Conservation (phyloP, 169 alveolate genomes). For the Eimeria tenella region DNA sequence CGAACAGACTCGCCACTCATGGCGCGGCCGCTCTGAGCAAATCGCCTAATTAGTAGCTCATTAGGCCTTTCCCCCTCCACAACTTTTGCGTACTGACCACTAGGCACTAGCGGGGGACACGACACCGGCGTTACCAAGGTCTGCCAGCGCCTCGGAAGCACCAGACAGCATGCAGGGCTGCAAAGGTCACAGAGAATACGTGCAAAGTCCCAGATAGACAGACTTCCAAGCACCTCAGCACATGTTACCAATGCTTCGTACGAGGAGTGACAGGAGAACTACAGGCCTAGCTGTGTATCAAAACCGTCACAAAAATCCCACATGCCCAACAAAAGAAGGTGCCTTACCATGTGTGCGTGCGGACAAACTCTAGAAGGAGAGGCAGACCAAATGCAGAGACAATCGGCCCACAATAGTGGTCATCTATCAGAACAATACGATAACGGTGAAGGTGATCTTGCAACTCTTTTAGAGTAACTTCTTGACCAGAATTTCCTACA, state of each 20-base stretch:
- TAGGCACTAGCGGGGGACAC: constrained; percentile 35
- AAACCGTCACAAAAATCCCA: background rate
- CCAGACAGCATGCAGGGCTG: constrained; percentile 63
- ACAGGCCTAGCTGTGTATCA: too few species aligned
- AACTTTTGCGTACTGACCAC: background rate
- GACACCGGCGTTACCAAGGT: constrained; percentile 42
- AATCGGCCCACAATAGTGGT: constrained; percentile 62
- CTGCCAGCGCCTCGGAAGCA: constrained; percentile 71
- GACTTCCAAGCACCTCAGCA: too few species aligned
- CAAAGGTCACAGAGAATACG: background rate
- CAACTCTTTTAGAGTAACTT: background rate
- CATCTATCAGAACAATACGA: constrained; percentile 55
- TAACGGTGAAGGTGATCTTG: constrained; percentile 42
- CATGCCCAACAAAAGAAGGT: background rate
- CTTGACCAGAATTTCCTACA: background rate
- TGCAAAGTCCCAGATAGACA: background rate
- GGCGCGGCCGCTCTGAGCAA: constrained; percentile 53
- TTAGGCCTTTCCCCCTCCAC: background rate
- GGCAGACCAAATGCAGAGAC: constrained; percentile 63
- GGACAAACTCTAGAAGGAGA: constrained; percentile 21
- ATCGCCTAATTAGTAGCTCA: background rate
- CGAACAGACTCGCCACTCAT: constrained; percentile 36
- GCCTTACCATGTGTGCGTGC: constrained; percentile 54
- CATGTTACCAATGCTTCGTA: too few species aligned
- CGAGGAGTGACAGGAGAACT: too few species aligned